Evolutionary conservation across 495 filamentous ascomycete genomes (phyloP).

Genomic region (Penicillium lividum): DNA sequence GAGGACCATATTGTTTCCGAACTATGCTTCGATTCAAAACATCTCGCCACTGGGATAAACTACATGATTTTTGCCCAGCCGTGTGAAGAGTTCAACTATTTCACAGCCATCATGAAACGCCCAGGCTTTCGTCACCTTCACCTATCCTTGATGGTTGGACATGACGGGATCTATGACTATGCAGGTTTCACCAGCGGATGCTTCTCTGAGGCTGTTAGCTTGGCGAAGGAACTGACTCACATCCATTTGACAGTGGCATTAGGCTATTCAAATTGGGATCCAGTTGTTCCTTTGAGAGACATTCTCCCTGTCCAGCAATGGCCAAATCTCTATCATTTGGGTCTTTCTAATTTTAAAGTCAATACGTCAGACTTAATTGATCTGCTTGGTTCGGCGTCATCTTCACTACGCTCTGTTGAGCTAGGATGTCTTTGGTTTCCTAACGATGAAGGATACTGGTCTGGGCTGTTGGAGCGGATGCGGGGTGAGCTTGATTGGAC

Average conservation of each 20-base stretch:
- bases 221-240: conserved; percentile 19
- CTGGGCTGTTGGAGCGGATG: conserved; percentile 22
- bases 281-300: conserved; percentile 12
- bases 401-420: conserved; percentile 15
- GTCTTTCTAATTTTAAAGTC: conserved; percentile 6
- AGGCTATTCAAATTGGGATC: conserved; percentile 12
- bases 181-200: conserved; percentile 19
- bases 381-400: conserved; percentile 8
- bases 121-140: conserved; percentile 23
- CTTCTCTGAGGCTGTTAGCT: conserved; percentile 14
- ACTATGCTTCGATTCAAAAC: conserved; percentile 20
- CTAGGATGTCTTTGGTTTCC: conserved; percentile 18
- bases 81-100: conserved; percentile 23
- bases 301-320: conserved; percentile 17
- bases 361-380: conserved; percentile 14
- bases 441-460: conserved; percentile 8
- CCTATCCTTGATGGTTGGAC: conserved; percentile 14
- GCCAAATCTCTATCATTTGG: conserved; percentile 15
- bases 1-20: conserved; percentile 23
- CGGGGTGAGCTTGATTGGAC: conserved; percentile 17
- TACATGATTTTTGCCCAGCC: conserved; percentile 7
- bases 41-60: conserved; percentile 21
- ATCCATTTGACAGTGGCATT: conserved; percentile 18
- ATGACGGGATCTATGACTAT: conserved; percentile 12
- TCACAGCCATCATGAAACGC: conserved; percentile 15